A percentile compares a stretch with the other conserved stretches of the same genome.
These are phyloP conservation scores for Peronosclerospora sorghi DNA, from an alignment of 352 stramenopile genomes.

Conservation along the genomic window DNA sequence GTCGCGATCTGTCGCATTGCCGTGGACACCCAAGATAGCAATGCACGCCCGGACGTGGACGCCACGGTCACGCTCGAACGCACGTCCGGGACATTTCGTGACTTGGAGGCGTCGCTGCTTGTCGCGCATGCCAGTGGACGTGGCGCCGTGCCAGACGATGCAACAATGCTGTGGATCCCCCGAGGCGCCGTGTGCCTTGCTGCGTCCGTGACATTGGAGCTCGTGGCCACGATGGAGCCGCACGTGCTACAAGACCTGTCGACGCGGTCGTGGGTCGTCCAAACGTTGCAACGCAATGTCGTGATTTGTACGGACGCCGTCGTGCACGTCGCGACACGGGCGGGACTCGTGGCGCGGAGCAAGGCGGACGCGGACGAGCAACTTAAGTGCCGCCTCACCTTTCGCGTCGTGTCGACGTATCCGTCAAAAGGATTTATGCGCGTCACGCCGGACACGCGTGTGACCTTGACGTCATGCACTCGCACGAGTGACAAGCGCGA, in stretches of 20 bases:
- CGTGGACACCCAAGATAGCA: slow-evolving; percentile 8
- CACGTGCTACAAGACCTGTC: slow-evolving; percentile 17
- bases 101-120: slow-evolving; percentile 18
- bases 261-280: slow-evolving; percentile 38
- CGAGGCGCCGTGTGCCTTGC: slow-evolving; percentile 25
- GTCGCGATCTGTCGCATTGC: slow-evolving; percentile 35
- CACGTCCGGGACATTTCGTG: slow-evolving; percentile 8
- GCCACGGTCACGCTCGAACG: slow-evolving; percentile 22
- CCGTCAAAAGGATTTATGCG: slow-evolving; percentile 21
- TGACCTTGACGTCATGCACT: slow-evolving; percentile 59
- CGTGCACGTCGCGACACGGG: slow-evolving; percentile 28
- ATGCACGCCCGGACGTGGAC: slow-evolving; percentile 2
- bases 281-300: slow-evolving; percentile 45
- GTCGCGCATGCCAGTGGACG: too few relatives aligned
- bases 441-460: slow-evolving; percentile 32
- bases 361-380: slow-evolving; percentile 4
- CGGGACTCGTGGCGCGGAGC: slow-evolving; percentile 12
- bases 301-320: slow-evolving; percentile 26
- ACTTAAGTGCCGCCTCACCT: too few relatives aligned
- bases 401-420: slow-evolving; percentile 40
- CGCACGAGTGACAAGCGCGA: too few relatives aligned
- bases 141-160: too few relatives aligned
- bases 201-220: slow-evolving; percentile 41
- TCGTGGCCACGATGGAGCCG: slow-evolving; percentile 9
- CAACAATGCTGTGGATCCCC: slow-evolving; percentile 51